phyloP scores from a whole-genome alignment of 202 grass and related monocot species.

The Panicum virgatum region DNA sequence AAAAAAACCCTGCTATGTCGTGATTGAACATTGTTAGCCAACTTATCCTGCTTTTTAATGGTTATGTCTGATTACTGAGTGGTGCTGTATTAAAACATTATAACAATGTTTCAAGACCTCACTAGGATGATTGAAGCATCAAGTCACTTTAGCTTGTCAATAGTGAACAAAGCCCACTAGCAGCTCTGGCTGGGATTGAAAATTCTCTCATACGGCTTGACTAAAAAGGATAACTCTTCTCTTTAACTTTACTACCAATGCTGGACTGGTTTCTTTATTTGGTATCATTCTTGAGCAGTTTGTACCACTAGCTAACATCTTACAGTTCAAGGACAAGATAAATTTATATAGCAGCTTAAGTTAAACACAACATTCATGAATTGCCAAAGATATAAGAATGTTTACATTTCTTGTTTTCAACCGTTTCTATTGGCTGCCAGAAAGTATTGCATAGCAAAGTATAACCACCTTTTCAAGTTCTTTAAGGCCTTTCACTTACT shows the following conservation, averaged over 20 bases:
- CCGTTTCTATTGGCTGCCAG: not conserved
- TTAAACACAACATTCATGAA: not conserved
- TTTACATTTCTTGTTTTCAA: slow-evolving; percentile 1
- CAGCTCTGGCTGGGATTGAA: not conserved
- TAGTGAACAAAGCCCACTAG: not conserved
- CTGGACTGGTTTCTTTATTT: slow-evolving; percentile 12
- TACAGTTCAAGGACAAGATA: not conserved
- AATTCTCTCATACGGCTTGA: not conserved
- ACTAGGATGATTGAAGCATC: not conserved
- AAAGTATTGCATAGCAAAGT: not conserved
- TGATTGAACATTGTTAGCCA: too few relatives aligned
- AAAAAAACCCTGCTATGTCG: too few relatives aligned
- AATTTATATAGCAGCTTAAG: not conserved
- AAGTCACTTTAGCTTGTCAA: not conserved
- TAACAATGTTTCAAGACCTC: not conserved
- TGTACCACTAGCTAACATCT: not conserved
- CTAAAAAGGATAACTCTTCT: not conserved
- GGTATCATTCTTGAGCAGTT: not conserved
- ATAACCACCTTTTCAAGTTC: not conserved
- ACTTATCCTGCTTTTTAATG: too few relatives aligned
- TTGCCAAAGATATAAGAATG: not conserved
- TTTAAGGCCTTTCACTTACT: not conserved
- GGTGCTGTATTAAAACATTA: not conserved
- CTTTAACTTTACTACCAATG: not conserved
- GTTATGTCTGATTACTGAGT: not conserved